Conservation (phyloP, 192 early-diverging fungal species). For the Chytriomyces hyalinus region DNA sequence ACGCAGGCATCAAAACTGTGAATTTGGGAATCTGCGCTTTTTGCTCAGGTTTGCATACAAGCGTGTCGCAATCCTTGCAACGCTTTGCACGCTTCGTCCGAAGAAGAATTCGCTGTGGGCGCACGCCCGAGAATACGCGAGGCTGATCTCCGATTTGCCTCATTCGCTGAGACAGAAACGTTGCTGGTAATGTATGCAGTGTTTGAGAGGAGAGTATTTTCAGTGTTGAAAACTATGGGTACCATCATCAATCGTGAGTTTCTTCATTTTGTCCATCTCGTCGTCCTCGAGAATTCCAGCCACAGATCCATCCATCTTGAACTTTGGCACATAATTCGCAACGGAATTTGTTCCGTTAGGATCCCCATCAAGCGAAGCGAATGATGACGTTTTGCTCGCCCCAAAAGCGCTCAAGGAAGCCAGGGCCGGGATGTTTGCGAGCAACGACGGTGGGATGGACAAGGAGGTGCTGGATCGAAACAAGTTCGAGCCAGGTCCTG, state of each 20-base stretch:
- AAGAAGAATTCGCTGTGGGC: conserved; percentile 85
- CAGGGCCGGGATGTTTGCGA: conserved; percentile 44
- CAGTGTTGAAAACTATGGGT: conserved; percentile 28
- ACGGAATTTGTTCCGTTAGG: background rate
- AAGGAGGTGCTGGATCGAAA: conserved; percentile 35
- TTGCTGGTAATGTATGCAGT: conserved; percentile 28
- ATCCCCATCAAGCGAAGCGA: background rate
- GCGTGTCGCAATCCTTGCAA: conserved; percentile 85
- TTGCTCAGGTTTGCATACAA: conserved; percentile 90
- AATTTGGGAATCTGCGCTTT: conserved; percentile 87
- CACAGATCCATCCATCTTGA: conserved; percentile 9
- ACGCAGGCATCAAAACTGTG: conserved; percentile 87
- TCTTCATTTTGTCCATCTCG: conserved; percentile 28
- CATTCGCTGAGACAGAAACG: conserved; percentile 66
- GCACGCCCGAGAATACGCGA: conserved; percentile 50
- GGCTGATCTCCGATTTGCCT: conserved; percentile 70
- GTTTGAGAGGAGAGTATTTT: background rate
- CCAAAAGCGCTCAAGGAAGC: conserved; percentile 31
- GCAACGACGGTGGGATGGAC: conserved; percentile 38
- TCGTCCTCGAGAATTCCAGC: conserved; percentile 11
- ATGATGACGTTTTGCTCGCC: background rate
- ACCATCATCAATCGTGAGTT: conserved; percentile 32
- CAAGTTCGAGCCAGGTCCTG: conserved; percentile 9
- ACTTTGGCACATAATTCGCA: conserved; percentile 14
- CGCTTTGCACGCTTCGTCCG: conserved; percentile 85